Percentiles rank a stretch among this genome's conserved stretches.
Conservation (phyloP, 257 asterid genomes). For the Galeopsis tetrahit region DNA sequence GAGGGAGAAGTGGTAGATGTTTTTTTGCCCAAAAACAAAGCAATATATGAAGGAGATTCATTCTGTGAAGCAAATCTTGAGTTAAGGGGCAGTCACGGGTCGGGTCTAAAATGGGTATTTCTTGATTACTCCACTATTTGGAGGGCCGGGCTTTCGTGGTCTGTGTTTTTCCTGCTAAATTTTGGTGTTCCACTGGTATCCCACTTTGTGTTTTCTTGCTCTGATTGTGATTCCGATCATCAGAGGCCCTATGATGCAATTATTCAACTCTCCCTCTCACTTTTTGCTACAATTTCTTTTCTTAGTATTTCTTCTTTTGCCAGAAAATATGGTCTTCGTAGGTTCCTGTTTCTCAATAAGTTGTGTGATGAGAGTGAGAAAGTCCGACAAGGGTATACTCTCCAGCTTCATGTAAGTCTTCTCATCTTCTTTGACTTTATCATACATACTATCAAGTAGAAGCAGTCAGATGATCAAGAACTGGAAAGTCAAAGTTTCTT, state of each 20-base stretch:
- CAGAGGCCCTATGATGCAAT: slow-evolving; percentile 66
- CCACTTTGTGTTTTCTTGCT: slow-evolving; percentile 70
- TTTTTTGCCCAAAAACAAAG: slow-evolving; percentile 29
- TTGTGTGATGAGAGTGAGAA: slow-evolving; percentile 66
- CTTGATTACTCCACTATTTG: slow-evolving; percentile 74
- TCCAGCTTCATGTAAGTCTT: slow-evolving; percentile 67
- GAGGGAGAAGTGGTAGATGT: slow-evolving; percentile 48
- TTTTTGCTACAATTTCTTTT: slow-evolving; percentile 69
- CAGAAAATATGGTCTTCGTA: slow-evolving; percentile 68
- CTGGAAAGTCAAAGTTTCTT: too few relatives aligned
- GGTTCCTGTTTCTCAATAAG: slow-evolving; percentile 78
- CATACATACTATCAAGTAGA: too few relatives aligned
- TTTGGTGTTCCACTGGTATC: slow-evolving; percentile 78
- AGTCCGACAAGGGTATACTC: slow-evolving; percentile 68
- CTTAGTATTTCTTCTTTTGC: slow-evolving; percentile 69
- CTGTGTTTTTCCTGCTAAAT: slow-evolving; percentile 67
- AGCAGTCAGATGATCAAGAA: too few relatives aligned
- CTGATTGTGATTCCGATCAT: slow-evolving; percentile 63
- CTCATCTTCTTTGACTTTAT: not conserved
- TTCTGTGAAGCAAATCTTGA: slow-evolving; percentile 41
- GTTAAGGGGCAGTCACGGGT: slow-evolving; percentile 54
- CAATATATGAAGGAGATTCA: slow-evolving; percentile 33
- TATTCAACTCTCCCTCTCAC: slow-evolving; percentile 71
- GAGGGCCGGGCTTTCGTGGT: slow-evolving; percentile 84
- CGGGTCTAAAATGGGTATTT: slow-evolving; percentile 75